Percentiles rank a stretch among this genome's conserved stretches.
These are phyloP conservation scores for Dryas integrifolia DNA, from an alignment of 331 rosid genomes.

Conservation along the genomic window DNA sequence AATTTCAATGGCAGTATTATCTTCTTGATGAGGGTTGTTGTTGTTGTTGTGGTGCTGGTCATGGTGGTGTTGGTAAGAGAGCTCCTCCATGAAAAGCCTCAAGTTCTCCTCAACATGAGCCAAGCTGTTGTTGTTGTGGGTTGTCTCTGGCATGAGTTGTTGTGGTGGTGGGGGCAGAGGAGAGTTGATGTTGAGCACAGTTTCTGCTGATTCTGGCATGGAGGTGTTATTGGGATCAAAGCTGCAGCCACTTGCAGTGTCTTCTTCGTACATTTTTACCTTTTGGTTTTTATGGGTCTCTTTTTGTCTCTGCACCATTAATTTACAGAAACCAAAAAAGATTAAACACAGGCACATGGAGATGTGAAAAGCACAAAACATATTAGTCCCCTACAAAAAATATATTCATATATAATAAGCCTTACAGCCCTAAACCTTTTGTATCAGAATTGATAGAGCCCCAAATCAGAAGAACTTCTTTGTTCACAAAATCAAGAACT, in stretches of 20 bases:
- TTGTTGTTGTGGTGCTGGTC: no score
- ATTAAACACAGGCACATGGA: background rate
- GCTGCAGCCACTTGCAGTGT: slow-evolving; percentile 33
- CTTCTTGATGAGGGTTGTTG: slow-evolving; percentile 8
- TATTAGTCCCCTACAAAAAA: background rate
- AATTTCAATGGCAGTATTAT: slow-evolving; percentile 39
- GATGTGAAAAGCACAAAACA: background rate
- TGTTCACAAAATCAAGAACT: slow-evolving; percentile 4
- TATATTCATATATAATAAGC: no score
- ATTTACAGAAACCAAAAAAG: background rate
- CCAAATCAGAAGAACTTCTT: background rate
- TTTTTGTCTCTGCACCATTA: slow-evolving; percentile 21
- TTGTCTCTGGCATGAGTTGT: background rate
- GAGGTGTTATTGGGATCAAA: slow-evolving; percentile 47
- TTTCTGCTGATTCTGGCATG: slow-evolving; percentile 40
- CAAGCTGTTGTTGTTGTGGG: slow-evolving; percentile 32
- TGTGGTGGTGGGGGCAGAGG: slow-evolving; percentile 9
- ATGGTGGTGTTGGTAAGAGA: slow-evolving; percentile 37
- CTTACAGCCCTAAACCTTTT: background rate
- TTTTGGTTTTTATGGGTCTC: background rate
- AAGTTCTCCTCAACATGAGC: slow-evolving; percentile 33
- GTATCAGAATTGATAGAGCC: background rate
- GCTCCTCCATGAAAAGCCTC: slow-evolving; percentile 51
- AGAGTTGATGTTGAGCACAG: slow-evolving; percentile 23
- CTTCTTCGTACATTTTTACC: slow-evolving; percentile 53